Percentiles rank a stretch among this genome's conserved stretches.
phyloP scores from a whole-genome alignment of 2,329 filamentous ascomycete genomes.

The Beauveria pseudobassiana region DNA sequence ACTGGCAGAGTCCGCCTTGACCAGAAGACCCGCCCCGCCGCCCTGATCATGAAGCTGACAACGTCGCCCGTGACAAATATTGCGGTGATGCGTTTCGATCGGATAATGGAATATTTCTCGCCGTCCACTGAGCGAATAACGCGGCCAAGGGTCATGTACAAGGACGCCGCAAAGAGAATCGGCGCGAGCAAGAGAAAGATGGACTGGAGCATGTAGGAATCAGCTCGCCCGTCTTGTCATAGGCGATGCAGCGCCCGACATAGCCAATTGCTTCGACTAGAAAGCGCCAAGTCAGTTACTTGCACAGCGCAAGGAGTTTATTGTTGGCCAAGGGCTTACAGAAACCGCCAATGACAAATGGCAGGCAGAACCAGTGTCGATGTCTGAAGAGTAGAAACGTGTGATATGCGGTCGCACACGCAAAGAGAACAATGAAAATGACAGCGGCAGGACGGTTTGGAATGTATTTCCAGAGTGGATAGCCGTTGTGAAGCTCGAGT shows the following conservation, averaged over 20 bases:
- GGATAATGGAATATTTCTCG: slow-evolving; percentile 17
- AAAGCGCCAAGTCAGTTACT: background rate
- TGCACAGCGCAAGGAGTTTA: background rate
- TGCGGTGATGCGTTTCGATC: slow-evolving; percentile 20
- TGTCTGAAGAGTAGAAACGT: slow-evolving; percentile 32
- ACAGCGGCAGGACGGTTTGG: slow-evolving; percentile 38
- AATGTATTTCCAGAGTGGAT: slow-evolving; percentile 21
- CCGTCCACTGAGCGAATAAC: slow-evolving; percentile 25
- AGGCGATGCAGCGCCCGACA: slow-evolving; percentile 28
- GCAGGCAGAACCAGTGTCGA: slow-evolving; percentile 41
- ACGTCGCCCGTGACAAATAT: slow-evolving; percentile 27
- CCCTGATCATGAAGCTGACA: slow-evolving; percentile 23
- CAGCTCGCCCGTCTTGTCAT: slow-evolving; percentile 26
- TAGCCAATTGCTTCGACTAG: slow-evolving; percentile 31
- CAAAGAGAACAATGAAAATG: slow-evolving; percentile 38
- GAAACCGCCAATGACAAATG: slow-evolving; percentile 36
- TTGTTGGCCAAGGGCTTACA: slow-evolving; percentile 26
- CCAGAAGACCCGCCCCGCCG: slow-evolving; percentile 22
- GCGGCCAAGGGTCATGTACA: slow-evolving; percentile 38
- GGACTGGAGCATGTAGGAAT: slow-evolving; percentile 32
- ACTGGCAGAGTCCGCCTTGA: slow-evolving; percentile 17
- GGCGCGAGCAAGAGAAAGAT: slow-evolving; percentile 34
- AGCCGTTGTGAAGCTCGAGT: slow-evolving; percentile 18
- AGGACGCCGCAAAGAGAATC: slow-evolving; percentile 36
- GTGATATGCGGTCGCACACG: slow-evolving; percentile 32